Evolutionary conservation across 371 early-diverging fungal genomes (phyloP).

Genomic region (Zopfochytrium polystomum): DNA sequence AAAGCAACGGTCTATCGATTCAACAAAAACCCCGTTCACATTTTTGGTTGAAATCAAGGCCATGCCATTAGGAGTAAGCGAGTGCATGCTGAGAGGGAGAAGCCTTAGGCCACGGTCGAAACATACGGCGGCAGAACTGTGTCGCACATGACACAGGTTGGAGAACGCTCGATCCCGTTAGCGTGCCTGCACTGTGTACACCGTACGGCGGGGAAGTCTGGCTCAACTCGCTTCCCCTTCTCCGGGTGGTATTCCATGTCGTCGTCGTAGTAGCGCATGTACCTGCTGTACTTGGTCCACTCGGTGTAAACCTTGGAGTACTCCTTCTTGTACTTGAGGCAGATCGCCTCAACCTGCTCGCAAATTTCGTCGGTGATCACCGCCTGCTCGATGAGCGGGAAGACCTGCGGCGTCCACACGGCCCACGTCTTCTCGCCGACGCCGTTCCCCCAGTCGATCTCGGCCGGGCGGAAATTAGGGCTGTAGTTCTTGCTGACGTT

Average conservation of each 20-base stretch:
- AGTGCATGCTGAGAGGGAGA: no score
- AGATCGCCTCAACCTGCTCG: conserved; percentile 1
- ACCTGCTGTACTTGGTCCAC: conserved; percentile 4
- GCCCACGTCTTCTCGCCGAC: neutral
- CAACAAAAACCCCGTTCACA: no score
- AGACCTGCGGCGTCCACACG: neutral
- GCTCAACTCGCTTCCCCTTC: neutral
- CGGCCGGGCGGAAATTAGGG: neutral
- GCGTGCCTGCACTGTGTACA: conserved; percentile 5
- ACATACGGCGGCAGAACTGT: neutral
- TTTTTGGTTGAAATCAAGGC: no score
- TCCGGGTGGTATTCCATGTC: neutral
- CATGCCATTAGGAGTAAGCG: no score
- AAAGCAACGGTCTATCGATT: no score
- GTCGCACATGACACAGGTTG: neutral
- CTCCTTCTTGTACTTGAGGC: conserved; percentile 1
- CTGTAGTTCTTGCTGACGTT: conserved; percentile 1
- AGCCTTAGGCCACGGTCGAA: no score
- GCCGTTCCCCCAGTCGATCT: conserved; percentile 5
- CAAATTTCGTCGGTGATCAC: conserved; percentile 5
- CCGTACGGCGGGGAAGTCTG: neutral
- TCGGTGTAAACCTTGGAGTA: neutral
- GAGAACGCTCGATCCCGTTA: neutral
- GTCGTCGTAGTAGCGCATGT: conserved; percentile 10
- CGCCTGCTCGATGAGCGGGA: conserved; percentile 1